Evolutionary conservation across 768 basidiomycete species (phyloP), one percentile per base, ranked within the genome.

Genomic region (Podaxis sp.): DNA sequence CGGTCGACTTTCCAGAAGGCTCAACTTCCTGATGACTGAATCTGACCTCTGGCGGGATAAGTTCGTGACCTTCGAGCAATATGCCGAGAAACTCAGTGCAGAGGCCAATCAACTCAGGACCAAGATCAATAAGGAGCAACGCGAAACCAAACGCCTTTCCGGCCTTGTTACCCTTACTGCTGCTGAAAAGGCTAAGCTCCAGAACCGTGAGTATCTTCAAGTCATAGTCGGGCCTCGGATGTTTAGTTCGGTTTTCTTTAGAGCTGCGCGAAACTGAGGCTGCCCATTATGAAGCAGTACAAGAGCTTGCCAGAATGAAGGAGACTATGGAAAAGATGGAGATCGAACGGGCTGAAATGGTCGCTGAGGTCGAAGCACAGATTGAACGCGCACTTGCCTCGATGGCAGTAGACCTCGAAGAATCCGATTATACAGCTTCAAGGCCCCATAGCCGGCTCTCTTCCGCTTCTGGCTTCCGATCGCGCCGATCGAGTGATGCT

Each of bases 21-120:
- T 95, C 66, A 94, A 94, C 77, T 95, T 94, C 80, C 79, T 95
- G 69, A 93, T 95, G 90, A 93, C 92, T 1, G 93, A 94, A 74
- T 87, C 87, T 4, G 92, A 94, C 69, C 76, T 94, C 52, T 96
- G 95, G 94, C 82, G 93, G 64, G 90, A 95, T 75, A 96, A 95
- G 71, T 96, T 96, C 68, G 91, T 95, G 56, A 90, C 91, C 13
- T 96, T 97, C 67, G 95, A 97, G 73, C 88, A 90, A 73, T 95
- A 96, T 71, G 95, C 95, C 7, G 95, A 96, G 78, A 90, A 91
- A 70, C 82, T 97, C 33, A 93, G 91, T 68, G 82, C 80, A 17
- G 95, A 97, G 75, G 94, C 95, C 40, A 86, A 84, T 36, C 93
- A 96, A 62, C 78, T 97, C 66, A 82, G 93, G 66, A 74, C 84